Evolutionary conservation across 106 monocot genomes (phyloP), one percentile per base, ranked within the genome.

Genomic region (Vanilla planifolia): DNA sequence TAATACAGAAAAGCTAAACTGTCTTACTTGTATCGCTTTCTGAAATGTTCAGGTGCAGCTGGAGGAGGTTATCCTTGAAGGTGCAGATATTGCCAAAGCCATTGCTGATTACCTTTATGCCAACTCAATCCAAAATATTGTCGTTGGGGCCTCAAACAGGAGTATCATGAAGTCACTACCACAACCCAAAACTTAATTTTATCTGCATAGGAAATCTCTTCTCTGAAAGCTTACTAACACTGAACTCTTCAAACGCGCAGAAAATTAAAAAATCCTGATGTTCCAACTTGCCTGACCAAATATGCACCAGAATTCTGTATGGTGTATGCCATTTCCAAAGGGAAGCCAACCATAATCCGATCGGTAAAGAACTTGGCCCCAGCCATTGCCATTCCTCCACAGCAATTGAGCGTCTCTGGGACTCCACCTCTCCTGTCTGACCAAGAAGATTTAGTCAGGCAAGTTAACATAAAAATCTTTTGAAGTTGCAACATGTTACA

Each of bases 251-350:
- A 19, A 20, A 28, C 32, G 10, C 67, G 42, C 74, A 89, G 89
- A 82, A 93, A 82, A 74, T 82, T 93, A 63, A 73, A 70, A 72
- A 79, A 76, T 57, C 61, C 85, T 37, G 93, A 93, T 59, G 82
- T 93, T 19, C 68, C 93, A 21, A 65, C 85, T 3, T 63, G 28
- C 13, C 30, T 93, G 16, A 21, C 67, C 14, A 88, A 85, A 67
- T 22, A 48, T 8, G 79, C 79, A 37, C 93, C 93, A 5, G 93
- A 93, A 5, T 89, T 85, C 58, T 85, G 89, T 61, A 48, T 77
- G 1, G 77, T 93, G 23, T 89, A 93, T 52, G 85, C 85, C 1
- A 70, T 93, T 51, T 74, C 64, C 11, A 89, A 82, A 65, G 81
- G 82, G 45, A 85, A 77, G 77, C 45, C 79, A 5, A 14, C 64